These are phyloP conservation scores for Trichosporon asahii DNA, from an alignment of 1,284 basidiomycete genomes.

Conservation along the genomic window DNA sequence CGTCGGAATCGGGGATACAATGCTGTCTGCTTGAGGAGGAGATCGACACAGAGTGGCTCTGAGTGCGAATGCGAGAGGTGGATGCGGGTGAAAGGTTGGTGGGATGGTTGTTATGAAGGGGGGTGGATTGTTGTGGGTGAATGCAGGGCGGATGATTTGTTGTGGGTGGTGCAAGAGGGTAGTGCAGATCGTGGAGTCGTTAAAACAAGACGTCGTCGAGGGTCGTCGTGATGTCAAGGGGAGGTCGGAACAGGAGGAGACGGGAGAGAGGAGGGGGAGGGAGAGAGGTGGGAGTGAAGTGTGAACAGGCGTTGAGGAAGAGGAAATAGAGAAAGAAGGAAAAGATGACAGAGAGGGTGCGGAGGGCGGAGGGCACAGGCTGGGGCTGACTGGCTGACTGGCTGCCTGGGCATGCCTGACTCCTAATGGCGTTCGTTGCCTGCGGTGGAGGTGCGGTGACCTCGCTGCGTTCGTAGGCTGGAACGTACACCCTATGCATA, in stretches of 20 bases:
- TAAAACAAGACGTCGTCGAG: constrained; percentile 4
- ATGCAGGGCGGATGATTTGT: neutral
- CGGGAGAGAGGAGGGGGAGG: neutral
- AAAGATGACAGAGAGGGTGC: neutral
- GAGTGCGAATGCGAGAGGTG: constrained; percentile 1
- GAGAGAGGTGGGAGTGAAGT: neutral
- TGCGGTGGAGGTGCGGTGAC: neutral
- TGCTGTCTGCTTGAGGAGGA: neutral
- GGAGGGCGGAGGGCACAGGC: neutral
- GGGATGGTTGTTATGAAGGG: neutral
- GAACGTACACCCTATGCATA: too few species aligned
- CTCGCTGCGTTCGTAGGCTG: neutral
- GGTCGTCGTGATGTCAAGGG: constrained; percentile 6
- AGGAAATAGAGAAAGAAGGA: constrained; percentile 3
- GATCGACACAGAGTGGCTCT: neutral
- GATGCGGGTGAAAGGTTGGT: constrained; percentile 15
- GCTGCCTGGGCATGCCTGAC: neutral
- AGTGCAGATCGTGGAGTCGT: neutral
- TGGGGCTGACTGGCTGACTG: constrained; percentile 8
- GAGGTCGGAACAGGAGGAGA: constrained; percentile 14
- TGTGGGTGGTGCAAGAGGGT: neutral
- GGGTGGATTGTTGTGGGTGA: neutral
- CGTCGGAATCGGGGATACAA: neutral
- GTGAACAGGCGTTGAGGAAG: constrained; percentile 10
- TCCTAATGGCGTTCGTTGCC: neutral